Evolutionary conservation across 768 basidiomycete species (phyloP), one percentile per base, ranked within the genome.

Genomic region (Amanita pallidorosea): DNA sequence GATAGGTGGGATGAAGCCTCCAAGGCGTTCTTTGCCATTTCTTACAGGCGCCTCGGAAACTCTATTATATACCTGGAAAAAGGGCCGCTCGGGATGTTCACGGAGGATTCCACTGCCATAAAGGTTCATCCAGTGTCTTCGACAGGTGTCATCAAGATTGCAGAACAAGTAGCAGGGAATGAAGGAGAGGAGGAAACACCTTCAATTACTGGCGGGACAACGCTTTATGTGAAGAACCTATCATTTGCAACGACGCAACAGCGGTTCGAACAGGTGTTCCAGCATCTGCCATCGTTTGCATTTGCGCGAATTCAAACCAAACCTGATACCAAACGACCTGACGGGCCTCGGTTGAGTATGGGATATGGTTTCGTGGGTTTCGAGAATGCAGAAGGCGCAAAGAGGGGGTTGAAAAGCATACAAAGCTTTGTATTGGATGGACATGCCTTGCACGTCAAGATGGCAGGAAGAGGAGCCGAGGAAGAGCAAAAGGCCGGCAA

Each of bases 291-390:
- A 2, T 81, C 77, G 7, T 96, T 91, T 64, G 71, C 77, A 1
- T 97, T 94, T 61, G 88, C 92, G 18, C 83, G 88, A 13, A 78
- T 97, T 5, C 91, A 97, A 64, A 94, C 81, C 33, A 97, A 96
- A 63, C 80, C 85, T 0, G 88, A 95, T 64, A 84, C 90, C 0
- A 88, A 88, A 60, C 73, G 77, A 7, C 76, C 80, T 2, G 72
- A 72, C 0, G 73, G 74, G 9, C 61, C 58, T 8, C 72, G 79
- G 45, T 67, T 96, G 45, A 92, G 88, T 62, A 95, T 94, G 90
- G 95, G 95, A 0, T 97, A 94, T 62, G 96, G 95, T 0, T 99
- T 99, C 58, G 76, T 95, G 29, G 94, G 93, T 5, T 98, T 98
- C 71, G 80, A 79, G 61, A 83, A 81, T 23, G 64, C 62, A 0